Evolutionary conservation across 768 basidiomycete genomes (phyloP), one percentile per base, ranked within the genome.

Genomic region (Mycena vulgaris): DNA sequence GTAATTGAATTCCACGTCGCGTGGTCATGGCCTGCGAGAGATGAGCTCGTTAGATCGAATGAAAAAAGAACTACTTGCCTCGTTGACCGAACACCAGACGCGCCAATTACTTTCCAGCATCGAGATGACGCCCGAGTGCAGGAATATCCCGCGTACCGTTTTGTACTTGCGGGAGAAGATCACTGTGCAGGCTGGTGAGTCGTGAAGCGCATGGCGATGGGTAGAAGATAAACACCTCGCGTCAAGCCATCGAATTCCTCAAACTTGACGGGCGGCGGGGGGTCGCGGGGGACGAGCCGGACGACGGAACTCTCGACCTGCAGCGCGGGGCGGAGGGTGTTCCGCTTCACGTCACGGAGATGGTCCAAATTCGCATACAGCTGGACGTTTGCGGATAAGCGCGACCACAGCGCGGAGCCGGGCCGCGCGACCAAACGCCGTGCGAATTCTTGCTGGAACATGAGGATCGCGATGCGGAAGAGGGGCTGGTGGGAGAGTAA

Each of bases 361-460:
- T 98, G 91, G 80, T 98, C 95, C 27, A 98, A 96, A 77, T 96
- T 95, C 21, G 97, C 92, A 79, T 97, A 99, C 5, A 99, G 90
- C 82, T 98, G 97, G 17, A 98, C 97, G 80, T 99, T 99, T 23
- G 96, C 97, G 19, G 94, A 94, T 25, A 99, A 83, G 42, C 97
- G 88, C 55, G 95, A 97, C 97, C 97, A 99, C 7, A 97, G 83
- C 4, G 89, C 83, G 5, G 94, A 91, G 10, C 92, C 92, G 0
- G 97, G 95, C 27, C 89, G 86, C 5, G 97, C 97, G 47, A 94
- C 90, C 16, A 99, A 88, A 3, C 97, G 92, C 69, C 96, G 85
- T 0, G 97, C 97, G 76, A 99, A 99, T 81, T 99, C 97, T 64
- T 96, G 93, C 83, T 99, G 97, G 84, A 99, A 99, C 97, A 99